Evolutionary conservation across 352 stramenopile genomes (phyloP), one percentile per base, ranked within the genome.

Genomic region (Phytophthora meadii): DNA sequence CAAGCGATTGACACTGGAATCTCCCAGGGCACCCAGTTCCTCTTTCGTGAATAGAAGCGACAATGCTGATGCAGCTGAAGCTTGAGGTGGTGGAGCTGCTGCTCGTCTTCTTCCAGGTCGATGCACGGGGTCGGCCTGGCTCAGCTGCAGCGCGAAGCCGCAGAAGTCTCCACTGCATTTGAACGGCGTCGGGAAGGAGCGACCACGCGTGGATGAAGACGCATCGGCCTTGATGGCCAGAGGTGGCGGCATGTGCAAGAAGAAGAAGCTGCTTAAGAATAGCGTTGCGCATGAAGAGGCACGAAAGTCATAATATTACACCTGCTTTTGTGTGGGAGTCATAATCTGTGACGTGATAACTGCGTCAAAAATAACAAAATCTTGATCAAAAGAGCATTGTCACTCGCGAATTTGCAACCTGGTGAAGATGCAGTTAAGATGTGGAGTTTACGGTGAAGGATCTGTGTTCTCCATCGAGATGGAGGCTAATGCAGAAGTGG

Each of bases 81-180:
- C 48, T 61, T 74, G 53, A 17, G 64, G 49, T 36, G 62, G 41
- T 7, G 53, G 5, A 15, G 63, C 44, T 19, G 68, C 47, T 40
- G 58, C 58, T 65, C 34, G 56, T 47, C 60, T 37, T 28, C n/a
- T 24, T 40, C n/a, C 48, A 15, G 39, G 22, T 53, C 55, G 66
- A 46, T 68, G 40, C 47, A 48, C 4, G 4, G 41, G 28, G 17
- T 47, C 55, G 22, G 39, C 47, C 54, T 62, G 71, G 34, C 68
- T 59, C 45, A 82, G 61, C 39, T 80, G 65, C 28, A 90, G 17
- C 12, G 73, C 58, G 37, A 90, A 86, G 46, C 73, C 70, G 62
- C 84, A 93, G 51, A 93, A 93, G 53, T 93, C 84, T 14, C 86
- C 84, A 27, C 72, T 86, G 73, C 87, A 93, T 58, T 90, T 88